phyloP scores from a whole-genome alignment of 1,284 basidiomycete species.

The Singerocomus rubriflavus region DNA sequence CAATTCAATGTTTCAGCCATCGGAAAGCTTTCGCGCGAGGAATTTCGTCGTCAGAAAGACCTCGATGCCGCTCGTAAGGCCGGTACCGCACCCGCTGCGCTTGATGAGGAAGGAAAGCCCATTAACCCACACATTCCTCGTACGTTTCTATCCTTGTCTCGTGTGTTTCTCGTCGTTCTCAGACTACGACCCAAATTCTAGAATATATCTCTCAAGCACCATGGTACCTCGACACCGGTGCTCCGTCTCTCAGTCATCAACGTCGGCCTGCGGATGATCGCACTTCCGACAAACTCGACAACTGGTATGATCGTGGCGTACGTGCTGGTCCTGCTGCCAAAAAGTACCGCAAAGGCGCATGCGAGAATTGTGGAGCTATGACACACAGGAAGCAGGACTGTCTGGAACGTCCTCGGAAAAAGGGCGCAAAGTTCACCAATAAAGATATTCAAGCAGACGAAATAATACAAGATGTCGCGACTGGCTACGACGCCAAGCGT shows the following conservation, averaged over 20 bases:
- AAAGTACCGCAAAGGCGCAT: conserved; percentile 96
- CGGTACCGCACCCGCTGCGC: conserved; percentile 91
- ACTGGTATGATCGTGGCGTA: conserved; percentile 91
- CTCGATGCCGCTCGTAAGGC: conserved; percentile 96
- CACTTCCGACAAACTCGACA: conserved; percentile 70
- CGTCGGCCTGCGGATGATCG: conserved; percentile 72
- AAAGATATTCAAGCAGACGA: conserved; percentile 93
- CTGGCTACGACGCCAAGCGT: conserved; percentile 93
- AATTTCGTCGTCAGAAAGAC: conserved; percentile 92
- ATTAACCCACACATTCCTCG: conserved; percentile 99
- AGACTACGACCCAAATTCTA: conserved; percentile 25
- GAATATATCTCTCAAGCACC: conserved; percentile 95
- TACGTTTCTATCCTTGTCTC: conserved; percentile 39
- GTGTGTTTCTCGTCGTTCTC: conserved; percentile 3
- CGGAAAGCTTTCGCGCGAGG: conserved; percentile 89
- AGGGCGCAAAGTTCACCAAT: conserved; percentile 92
- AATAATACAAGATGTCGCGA: conserved; percentile 72
- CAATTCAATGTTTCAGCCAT: conserved; percentile 35
- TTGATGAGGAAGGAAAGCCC: conserved; percentile 91
- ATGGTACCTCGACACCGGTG: conserved; percentile 95
- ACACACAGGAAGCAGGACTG: conserved; percentile 92
- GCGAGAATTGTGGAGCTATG: conserved; percentile 98
- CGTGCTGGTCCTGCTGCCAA: conserved; percentile 88
- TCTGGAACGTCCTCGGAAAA: conserved; percentile 93
- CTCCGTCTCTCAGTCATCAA: conserved; percentile 92